These are phyloP conservation scores for Epithele typhae DNA, from an alignment of 768 basidiomycete species.

Conservation along the genomic window DNA sequence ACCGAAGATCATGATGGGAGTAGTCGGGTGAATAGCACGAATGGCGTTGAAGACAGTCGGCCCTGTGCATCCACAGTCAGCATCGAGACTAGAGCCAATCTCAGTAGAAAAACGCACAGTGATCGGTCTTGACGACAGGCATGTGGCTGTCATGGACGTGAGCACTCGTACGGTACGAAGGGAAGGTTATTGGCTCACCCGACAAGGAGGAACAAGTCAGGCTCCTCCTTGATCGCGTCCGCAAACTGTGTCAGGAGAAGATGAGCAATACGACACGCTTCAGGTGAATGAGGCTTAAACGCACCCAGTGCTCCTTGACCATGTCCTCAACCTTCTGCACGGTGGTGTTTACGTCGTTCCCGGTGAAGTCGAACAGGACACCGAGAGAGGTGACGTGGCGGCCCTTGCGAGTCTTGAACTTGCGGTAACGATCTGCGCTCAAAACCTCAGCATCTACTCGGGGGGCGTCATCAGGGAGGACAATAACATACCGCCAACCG, in stretches of 20 bases:
- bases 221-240: slow-evolving; percentile 74
- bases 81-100: neutral
- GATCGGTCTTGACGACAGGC: slow-evolving; percentile 61
- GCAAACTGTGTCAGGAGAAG: slow-evolving; percentile 45
- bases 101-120: slow-evolving; percentile 40
- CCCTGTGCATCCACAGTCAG: slow-evolving; percentile 39
- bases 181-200: slow-evolving; percentile 37
- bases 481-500: slow-evolving; percentile 38
- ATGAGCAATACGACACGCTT: neutral
- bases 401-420: slow-evolving; percentile 72
- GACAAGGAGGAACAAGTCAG: slow-evolving; percentile 76
- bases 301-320: slow-evolving; percentile 76
- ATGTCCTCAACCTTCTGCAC: slow-evolving; percentile 71
- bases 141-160: slow-evolving; percentile 59
- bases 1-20: slow-evolving; percentile 82
- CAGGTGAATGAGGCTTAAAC: slow-evolving; percentile 5
- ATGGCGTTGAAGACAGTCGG: slow-evolving; percentile 69
- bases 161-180: neutral
- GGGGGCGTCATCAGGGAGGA: neutral
- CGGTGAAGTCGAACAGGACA: slow-evolving; percentile 72
- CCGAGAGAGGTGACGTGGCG: slow-evolving; percentile 76
- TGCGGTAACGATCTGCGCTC: slow-evolving; percentile 52
- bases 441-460: neutral
- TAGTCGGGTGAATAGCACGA: slow-evolving; percentile 63
- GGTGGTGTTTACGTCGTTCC: slow-evolving; percentile 65